Evolutionary conservation across 2,329 filamentous ascomycete species (phyloP).

Genomic region (Amylocarpus encephaloides): DNA sequence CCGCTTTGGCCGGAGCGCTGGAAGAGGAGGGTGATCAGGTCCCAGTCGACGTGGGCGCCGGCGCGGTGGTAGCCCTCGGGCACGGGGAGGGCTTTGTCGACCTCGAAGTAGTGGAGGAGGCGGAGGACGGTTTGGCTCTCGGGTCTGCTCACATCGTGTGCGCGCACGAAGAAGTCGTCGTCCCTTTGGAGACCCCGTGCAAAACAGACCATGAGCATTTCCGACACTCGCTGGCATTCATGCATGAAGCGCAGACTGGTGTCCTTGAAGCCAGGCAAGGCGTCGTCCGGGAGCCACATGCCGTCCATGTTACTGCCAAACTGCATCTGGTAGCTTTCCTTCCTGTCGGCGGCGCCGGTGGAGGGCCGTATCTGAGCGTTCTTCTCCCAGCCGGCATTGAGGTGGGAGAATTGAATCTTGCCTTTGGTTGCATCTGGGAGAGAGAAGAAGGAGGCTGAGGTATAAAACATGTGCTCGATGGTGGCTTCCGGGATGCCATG

Average conservation of each 20-base stretch:
- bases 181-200: constrained; percentile 47
- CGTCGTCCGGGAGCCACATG: constrained; percentile 30
- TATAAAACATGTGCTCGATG: constrained; percentile 37
- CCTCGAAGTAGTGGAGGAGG: constrained; percentile 51
- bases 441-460: constrained; percentile 44
- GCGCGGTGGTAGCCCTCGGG: constrained; percentile 49
- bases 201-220: constrained; percentile 50
- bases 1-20: constrained; percentile 54
- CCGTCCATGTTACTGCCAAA: constrained; percentile 35
- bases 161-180: constrained; percentile 47
- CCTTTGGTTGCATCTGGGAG: constrained; percentile 43
- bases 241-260: constrained; percentile 33
- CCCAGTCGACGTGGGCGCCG: constrained; percentile 59
- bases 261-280: constrained; percentile 43
- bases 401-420: constrained; percentile 42
- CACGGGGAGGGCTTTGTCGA: constrained; percentile 32
- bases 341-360: constrained; percentile 48
- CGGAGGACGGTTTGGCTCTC: constrained; percentile 48
- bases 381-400: constrained; percentile 48
- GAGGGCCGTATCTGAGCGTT: constrained; percentile 49
- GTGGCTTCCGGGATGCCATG: constrained; percentile 38
- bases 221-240: constrained; percentile 38
- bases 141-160: constrained; percentile 42
- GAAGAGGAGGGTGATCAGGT: constrained; percentile 56
- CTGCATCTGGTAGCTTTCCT: constrained; percentile 54